Evolutionary conservation across 768 basidiomycete genomes (phyloP).

Genomic region (Termitomyces sp.): DNA sequence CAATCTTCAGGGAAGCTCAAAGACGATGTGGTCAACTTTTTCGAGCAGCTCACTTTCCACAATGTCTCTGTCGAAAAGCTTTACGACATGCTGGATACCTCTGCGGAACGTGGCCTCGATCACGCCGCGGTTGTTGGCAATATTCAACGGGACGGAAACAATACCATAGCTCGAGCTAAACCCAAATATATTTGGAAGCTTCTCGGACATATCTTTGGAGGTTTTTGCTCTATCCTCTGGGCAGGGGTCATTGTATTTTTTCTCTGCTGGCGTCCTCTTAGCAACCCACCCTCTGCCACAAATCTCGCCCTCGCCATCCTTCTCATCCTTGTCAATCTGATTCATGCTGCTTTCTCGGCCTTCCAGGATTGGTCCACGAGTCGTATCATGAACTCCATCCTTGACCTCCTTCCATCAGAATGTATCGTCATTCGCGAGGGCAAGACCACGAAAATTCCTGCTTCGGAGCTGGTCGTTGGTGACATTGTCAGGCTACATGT

Average conservation of each 20-base stretch:
- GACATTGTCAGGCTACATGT: slow-evolving; percentile 8
- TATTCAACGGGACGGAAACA: too few species aligned
- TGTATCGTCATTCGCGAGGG: slow-evolving; percentile 10
- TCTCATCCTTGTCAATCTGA: slow-evolving; percentile 3
- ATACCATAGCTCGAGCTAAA: too few species aligned
- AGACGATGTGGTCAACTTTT: too few species aligned
- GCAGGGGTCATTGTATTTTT: slow-evolving; percentile 9
- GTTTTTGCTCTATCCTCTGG: slow-evolving; percentile 12
- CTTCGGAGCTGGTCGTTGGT: slow-evolving; percentile 10
- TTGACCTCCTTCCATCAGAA: slow-evolving; percentile 11
- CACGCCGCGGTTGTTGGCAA: too few species aligned
- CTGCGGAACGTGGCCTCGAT: too few species aligned
- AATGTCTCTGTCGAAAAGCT: too few species aligned
- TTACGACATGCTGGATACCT: too few species aligned
- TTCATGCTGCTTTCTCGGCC: slow-evolving; percentile 8
- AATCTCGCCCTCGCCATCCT: slow-evolving; percentile 13
- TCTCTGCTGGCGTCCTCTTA: slow-evolving; percentile 10
- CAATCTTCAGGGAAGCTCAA: too few species aligned
- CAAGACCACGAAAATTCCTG: slow-evolving; percentile 6
- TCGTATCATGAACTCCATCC: slow-evolving; percentile 13
- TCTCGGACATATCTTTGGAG: slow-evolving; percentile 6
- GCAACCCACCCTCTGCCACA: slow-evolving; percentile 9
- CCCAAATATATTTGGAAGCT: background rate
- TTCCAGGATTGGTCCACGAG: slow-evolving; percentile 10
- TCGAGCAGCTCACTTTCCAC: too few species aligned